Percentiles rank a stretch among this genome's conserved stretches.
These are phyloP conservation scores for Salvia hispanica DNA, from an alignment of 257 asterid species.

Conservation along the genomic window DNA sequence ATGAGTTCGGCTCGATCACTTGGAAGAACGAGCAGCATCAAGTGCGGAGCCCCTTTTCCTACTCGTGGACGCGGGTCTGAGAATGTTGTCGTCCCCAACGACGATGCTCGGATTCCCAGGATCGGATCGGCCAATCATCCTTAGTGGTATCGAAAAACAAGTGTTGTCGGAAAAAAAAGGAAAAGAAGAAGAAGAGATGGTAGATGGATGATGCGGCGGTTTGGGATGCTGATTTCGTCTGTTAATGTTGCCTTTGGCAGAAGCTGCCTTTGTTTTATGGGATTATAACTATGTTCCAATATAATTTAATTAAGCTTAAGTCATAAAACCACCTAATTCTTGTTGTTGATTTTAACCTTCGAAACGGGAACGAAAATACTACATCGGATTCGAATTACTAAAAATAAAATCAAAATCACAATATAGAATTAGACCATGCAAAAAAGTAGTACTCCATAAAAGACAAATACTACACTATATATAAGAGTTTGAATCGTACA, in stretches of 20 bases:
- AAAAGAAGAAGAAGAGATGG: neutral
- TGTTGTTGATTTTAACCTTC: too few species aligned
- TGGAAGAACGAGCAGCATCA: constrained; percentile 62
- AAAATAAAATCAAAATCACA: too few species aligned
- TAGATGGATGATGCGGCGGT: constrained; percentile 25
- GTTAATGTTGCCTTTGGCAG: constrained; percentile 18
- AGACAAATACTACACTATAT: too few species aligned
- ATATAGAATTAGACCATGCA: too few species aligned
- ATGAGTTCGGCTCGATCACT: constrained; percentile 65
- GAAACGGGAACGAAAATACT: too few species aligned
- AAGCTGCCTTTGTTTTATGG: constrained; percentile 28
- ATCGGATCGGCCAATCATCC: constrained; percentile 5
- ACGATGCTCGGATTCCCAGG: neutral
- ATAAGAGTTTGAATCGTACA: too few species aligned
- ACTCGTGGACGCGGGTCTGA: constrained; percentile 51
- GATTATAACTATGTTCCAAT: constrained; percentile 23
- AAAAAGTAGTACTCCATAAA: too few species aligned
- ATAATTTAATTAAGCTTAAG: neutral
- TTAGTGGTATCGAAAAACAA: neutral
- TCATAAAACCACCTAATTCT: too few species aligned
- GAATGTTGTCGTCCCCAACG: neutral
- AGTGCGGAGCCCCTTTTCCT: constrained; percentile 76
- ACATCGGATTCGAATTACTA: too few species aligned
- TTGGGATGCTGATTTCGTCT: constrained; percentile 23
- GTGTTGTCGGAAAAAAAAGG: neutral